A percentile compares a stretch with the other conserved stretches of the same genome.
These are phyloP conservation scores for Chalara sp. DNA, from an alignment of 2,329 filamentous ascomycete species.

Conservation along the genomic window DNA sequence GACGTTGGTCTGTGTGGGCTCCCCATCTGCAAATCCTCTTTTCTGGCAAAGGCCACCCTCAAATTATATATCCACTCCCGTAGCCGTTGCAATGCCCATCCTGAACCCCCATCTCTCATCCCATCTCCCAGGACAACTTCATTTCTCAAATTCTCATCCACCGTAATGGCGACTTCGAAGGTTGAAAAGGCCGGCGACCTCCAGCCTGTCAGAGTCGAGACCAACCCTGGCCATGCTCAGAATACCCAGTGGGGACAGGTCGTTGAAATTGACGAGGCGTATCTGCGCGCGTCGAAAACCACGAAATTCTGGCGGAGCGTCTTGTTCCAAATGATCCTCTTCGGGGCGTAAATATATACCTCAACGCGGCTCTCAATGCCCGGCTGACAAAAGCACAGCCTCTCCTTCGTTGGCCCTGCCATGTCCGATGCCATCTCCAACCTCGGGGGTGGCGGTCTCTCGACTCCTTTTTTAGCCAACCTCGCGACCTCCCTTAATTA, in stretches of 20 bases:
- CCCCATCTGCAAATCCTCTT: background rate
- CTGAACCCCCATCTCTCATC: background rate
- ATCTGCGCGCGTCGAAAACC: background rate
- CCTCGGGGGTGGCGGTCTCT: constrained; percentile 12
- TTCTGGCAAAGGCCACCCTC: background rate
- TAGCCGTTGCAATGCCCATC: background rate
- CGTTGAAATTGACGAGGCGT: constrained; percentile 3
- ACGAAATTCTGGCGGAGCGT: constrained; percentile 6
- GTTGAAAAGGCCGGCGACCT: background rate
- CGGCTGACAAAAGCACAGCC: background rate
- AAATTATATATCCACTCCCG: background rate
- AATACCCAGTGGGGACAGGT: background rate
- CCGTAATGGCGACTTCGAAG: background rate
- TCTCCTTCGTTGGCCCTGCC: constrained; percentile 13
- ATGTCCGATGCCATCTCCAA: constrained; percentile 15
- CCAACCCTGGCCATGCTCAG: background rate
- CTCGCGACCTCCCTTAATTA: constrained; percentile 11
- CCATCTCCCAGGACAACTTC: background rate
- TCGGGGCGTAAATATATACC: constrained; percentile 6
- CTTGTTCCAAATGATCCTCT: constrained; percentile 10
- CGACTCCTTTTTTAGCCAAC: constrained; percentile 11
- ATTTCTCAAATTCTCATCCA: background rate
- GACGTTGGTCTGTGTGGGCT: background rate
- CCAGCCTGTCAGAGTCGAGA: background rate
- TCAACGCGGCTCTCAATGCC: background rate